phyloP scores from a whole-genome alignment of 306 rosid species.

The Carpinus viminea region DNA sequence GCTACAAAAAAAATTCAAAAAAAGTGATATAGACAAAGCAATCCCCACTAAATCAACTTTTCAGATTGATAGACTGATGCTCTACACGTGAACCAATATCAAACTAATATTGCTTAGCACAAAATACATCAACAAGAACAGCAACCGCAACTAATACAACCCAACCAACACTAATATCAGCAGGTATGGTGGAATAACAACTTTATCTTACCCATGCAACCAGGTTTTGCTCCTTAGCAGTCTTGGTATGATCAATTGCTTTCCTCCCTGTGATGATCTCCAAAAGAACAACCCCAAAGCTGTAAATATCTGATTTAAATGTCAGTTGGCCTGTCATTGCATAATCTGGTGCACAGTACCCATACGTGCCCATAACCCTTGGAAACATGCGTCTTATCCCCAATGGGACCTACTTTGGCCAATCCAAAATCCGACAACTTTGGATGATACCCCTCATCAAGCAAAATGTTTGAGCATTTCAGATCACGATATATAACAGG shows the following conservation, averaged over 20 bases:
- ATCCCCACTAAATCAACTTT: constrained; percentile 6
- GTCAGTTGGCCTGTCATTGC: constrained; percentile 84
- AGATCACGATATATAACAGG: constrained; percentile 77
- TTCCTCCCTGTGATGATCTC: constrained; percentile 85
- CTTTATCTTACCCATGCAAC: constrained; percentile 74
- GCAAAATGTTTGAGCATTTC: constrained; percentile 85
- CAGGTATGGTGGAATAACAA: constrained; percentile 4
- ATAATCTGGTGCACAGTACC: constrained; percentile 88
- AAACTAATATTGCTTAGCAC: neutral
- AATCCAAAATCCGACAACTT: constrained; percentile 92
- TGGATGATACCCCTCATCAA: constrained; percentile 67
- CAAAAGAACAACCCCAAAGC: constrained; percentile 93
- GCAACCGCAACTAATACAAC: constrained; percentile 1
- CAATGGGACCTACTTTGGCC: constrained; percentile 80
- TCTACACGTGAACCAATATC: neutral
- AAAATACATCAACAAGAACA: constrained; percentile 8
- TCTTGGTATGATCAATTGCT: constrained; percentile 53
- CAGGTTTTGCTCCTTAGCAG: constrained; percentile 58
- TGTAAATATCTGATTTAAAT: constrained; percentile 82
- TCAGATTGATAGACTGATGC: neutral
- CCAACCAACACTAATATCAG: constrained; percentile 9
- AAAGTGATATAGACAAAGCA: constrained; percentile 13
- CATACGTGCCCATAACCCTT: constrained; percentile 83
- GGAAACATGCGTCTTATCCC: constrained; percentile 75
- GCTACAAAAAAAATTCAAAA: neutral